Percentiles rank a stretch among this genome's conserved stretches.
Evolutionary conservation across 2,329 filamentous ascomycete genomes (phyloP).

Genomic region (Trichoderma sp.): DNA sequence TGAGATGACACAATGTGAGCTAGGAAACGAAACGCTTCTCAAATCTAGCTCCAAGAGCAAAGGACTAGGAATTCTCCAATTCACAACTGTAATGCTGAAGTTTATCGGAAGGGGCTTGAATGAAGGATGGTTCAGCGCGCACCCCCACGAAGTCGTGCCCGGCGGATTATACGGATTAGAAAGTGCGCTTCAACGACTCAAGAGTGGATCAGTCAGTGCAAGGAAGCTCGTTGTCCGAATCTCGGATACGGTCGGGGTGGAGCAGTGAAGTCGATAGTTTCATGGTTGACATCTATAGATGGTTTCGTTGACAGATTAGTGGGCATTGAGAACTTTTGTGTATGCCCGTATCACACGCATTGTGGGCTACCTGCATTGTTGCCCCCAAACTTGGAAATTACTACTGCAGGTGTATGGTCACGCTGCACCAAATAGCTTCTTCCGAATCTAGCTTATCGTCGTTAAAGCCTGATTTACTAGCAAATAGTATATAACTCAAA

Average conservation of each 20-base stretch:
- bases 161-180: conserved; percentile 29
- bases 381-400: too few species aligned
- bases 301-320: not conserved
- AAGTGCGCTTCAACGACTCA: conserved; percentile 26
- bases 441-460: not conserved
- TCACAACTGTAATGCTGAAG: conserved; percentile 5
- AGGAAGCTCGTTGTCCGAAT: conserved; percentile 19
- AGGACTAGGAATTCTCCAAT: not conserved
- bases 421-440: not conserved
- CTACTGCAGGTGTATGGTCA: not conserved
- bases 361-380: not conserved
- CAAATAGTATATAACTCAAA: not conserved
- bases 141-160: conserved; percentile 30
- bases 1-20: not conserved
- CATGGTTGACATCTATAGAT: not conserved
- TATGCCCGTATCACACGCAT: not conserved
- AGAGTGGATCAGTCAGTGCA: conserved; percentile 26
- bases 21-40: not conserved
- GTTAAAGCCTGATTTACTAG: not conserved
- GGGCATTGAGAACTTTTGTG: not conserved
- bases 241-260: not conserved
- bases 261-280: not conserved
- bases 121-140: conserved; percentile 30
- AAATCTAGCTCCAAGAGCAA: not conserved
- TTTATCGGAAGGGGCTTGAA: conserved; percentile 23